These are phyloP conservation scores for Pythium scleroteichum DNA, from an alignment of 352 stramenopile species.

Conservation along the genomic window DNA sequence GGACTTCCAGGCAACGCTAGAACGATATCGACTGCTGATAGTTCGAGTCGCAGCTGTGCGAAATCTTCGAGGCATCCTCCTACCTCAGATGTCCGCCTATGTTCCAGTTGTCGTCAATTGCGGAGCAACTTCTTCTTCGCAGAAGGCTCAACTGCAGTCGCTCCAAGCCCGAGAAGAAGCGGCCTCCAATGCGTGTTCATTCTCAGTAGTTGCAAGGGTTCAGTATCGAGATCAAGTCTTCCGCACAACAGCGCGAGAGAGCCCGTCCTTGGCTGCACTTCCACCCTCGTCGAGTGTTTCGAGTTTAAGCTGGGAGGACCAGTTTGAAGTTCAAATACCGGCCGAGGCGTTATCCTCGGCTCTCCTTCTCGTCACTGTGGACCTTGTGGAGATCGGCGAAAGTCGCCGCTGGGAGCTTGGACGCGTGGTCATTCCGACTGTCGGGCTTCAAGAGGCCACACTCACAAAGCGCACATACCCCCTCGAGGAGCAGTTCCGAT, in stretches of 20 bases:
- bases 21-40: constrained; percentile 52
- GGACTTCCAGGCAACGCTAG: constrained; percentile 32
- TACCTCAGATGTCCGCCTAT: constrained; percentile 24
- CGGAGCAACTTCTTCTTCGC: constrained; percentile 4
- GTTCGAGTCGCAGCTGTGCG: constrained; percentile 52
- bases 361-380: constrained; percentile 45
- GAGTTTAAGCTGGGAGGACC: constrained; percentile 58
- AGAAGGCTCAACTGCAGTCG: constrained; percentile 14
- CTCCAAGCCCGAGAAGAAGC: constrained; percentile 38
- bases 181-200: constrained; percentile 9
- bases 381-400: constrained; percentile 40
- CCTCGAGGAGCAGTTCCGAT: constrained; percentile 62
- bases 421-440: constrained; percentile 37
- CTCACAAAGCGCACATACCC: constrained; percentile 29
- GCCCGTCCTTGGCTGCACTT: constrained; percentile 37
- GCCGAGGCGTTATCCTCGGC: constrained; percentile 23
- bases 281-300: constrained; percentile 19
- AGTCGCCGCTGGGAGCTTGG: constrained; percentile 47
- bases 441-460: constrained; percentile 41
- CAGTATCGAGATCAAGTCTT: constrained; percentile 48
- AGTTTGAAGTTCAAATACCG: constrained; percentile 59
- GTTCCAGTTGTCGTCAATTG: background rate
- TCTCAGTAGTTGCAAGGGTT: constrained; percentile 51
- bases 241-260: constrained; percentile 49
- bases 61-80: constrained; percentile 42